Evolutionary conservation across 805 yeast species (phyloP), one percentile per base, ranked within the genome.

Genomic region (Wickerhamiella hasegawae): DNA sequence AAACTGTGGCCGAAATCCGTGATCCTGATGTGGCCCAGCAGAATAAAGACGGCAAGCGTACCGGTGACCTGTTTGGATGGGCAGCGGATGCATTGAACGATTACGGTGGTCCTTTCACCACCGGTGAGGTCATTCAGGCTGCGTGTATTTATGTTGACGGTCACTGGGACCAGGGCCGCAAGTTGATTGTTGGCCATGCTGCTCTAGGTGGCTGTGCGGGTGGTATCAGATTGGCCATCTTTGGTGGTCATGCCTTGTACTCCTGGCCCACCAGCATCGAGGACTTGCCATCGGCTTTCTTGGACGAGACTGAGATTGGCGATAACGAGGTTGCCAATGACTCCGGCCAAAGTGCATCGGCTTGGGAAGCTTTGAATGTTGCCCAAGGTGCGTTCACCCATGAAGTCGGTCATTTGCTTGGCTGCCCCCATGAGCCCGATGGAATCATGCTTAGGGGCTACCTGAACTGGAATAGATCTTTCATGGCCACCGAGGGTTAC

Each of bases 331-430:
- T 87, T n/a, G 95, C 94, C 9, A 84, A 90, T 54, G 98, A 90
- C 54, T 64, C 76, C 44, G 69, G 72, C 46, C 78, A 85, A 51
- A 78, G 94, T 53, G 79, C 90, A 0, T 68, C 92, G 1, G 68
- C 76, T 37, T 90, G 95, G 94, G 96, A 87, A 55, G 79, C 92
- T 48, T 57, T 79, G 31, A 77, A 79, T 40, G 68, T 87, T 25
- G 81, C 95, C 1, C 52, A 81, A 46, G 97, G 98, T 31, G 96
- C 97, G 0, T 85, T 84, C 47, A 66, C 85, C 77, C 97, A 87
- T 55, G 97, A 87, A 52, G 76, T 87, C 34, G 97, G 98, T 1
- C 97, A 87, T 53, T 59, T 72, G 19, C 61, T 87, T 28, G 94
- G 95, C 1, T 79, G 87, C 43, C 96, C 97, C 1, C 97, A 87